Base-by-base conservation (phyloP, 306 rosid genomes). In the Cicer arietinum region DNA sequence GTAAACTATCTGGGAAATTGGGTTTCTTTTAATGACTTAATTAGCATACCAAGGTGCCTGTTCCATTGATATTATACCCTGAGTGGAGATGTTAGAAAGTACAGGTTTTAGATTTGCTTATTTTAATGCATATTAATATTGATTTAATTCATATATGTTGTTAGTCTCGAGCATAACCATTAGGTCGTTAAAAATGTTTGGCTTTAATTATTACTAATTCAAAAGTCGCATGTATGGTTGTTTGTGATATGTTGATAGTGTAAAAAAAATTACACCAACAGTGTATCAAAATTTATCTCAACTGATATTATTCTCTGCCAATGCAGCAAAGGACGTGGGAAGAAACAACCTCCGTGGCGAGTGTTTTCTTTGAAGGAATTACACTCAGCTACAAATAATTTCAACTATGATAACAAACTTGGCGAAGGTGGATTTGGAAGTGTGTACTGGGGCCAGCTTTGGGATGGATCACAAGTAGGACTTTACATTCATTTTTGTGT, bases 351-450 rank as follows among this genome's bases (percentile, higher is more conserved):
- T 62, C 76, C 93, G 14, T 94, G 99, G 99, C 77, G 99, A 53
- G 90, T 94, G 48, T 94, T 94, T 83, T 89, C 99, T 17, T 79
- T 94, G 85, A 94, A 92, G 89, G 99, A 94, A 79, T 85, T 94
- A 11, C 97, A 89, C 64, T 86, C 97, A 0, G 99, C 99, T 10
- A 94, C 99, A 61, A 94, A 94, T 84, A 94, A 90, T 78, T 94
- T 94, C 76, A 94, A 94, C 83, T 94, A 92, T 59, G 99, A 94
- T 74, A 94, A 94, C 89, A 94, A 94, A 80, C 96, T 94, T n/a
- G 99, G 99, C 18, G 99, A 94, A 87, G 99, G 99, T 7, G 97
- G 95, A 47, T 94, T 92, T 64, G 99, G 99, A 61, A 94, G 99
- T 73, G 97, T 94, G 17, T 94, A 94, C 80, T 92, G 99, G 99